Percentiles rank a stretch among this genome's conserved stretches.
Evolutionary conservation across 805 yeast species (phyloP).

Genomic region (Nakazawaea anatomiae): DNA sequence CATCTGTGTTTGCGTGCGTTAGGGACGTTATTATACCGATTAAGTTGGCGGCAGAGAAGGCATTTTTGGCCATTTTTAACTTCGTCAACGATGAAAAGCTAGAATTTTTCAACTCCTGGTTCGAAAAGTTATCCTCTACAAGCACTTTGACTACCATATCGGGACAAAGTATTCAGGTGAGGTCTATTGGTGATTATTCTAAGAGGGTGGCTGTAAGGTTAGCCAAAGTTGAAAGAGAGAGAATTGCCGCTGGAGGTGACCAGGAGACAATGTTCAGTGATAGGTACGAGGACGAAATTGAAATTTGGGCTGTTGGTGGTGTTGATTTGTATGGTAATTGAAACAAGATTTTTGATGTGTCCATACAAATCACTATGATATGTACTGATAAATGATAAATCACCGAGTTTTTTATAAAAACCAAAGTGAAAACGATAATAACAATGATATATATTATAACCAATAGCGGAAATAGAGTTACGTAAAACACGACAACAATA

Average conservation of each 20-base stretch:
- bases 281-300: slow-evolving; percentile 77
- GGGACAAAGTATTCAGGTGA: slow-evolving; percentile 44
- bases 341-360: background rate
- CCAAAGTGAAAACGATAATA: no score
- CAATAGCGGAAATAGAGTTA: no score
- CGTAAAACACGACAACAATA: no score
- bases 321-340: slow-evolving; percentile 34
- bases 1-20: slow-evolving; percentile 74
- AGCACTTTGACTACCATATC: slow-evolving; percentile 34
- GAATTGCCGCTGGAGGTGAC: slow-evolving; percentile 87
- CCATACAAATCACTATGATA: no score
- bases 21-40: slow-evolving; percentile 89
- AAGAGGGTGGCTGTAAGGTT: slow-evolving; percentile 85
- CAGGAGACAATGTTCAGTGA: slow-evolving; percentile 80
- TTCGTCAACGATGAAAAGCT: slow-evolving; percentile 62
- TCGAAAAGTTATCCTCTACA: slow-evolving; percentile 29
- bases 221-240: slow-evolving; percentile 82
- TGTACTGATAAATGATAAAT: no score
- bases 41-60: slow-evolving; percentile 91
- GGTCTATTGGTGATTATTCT: slow-evolving; percentile 85
- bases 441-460: no score
- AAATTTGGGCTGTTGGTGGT: slow-evolving; percentile 85
- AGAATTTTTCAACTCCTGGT: slow-evolving; percentile 60
- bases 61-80: slow-evolving; percentile 65
- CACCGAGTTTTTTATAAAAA: no score